Evolutionary conservation across 768 basidiomycete genomes (phyloP).

Genomic region (Termitomyces sp.): DNA sequence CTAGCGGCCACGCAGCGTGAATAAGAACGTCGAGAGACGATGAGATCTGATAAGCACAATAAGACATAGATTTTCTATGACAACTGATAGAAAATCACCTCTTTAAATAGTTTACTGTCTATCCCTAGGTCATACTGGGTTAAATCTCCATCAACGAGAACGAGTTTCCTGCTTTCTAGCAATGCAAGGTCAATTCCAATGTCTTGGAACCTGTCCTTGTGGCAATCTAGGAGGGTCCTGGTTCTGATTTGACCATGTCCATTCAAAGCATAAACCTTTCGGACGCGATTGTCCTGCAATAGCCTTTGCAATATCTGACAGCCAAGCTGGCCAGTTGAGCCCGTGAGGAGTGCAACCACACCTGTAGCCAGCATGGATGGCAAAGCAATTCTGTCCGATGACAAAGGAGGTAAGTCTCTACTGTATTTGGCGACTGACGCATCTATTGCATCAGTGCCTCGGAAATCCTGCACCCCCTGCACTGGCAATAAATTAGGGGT

Average conservation of each 20-base stretch:
- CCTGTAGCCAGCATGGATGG: neutral
- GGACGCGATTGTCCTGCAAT: neutral
- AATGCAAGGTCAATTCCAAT: neutral
- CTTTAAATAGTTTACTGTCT: neutral
- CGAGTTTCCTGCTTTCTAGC: neutral
- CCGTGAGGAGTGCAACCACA: neutral
- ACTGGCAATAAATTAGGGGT: neutral
- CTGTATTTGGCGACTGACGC: neutral
- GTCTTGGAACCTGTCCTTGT: neutral
- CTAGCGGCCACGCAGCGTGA: too few species aligned
- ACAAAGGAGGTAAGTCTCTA: neutral
- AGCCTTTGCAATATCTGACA: neutral
- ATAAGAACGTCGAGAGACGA: too few species aligned
- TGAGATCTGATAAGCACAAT: too few species aligned
- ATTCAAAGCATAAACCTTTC: neutral
- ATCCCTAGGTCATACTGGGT: neutral
- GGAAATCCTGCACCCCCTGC: neutral
- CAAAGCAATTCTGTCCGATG: neutral
- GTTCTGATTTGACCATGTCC: neutral
- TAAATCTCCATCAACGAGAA: neutral
- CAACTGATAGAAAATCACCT: neutral
- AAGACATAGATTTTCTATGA: neutral
- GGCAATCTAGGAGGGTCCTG: neutral
- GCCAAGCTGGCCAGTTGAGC: neutral
- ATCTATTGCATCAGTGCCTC: neutral